These are phyloP conservation scores for Coelastrella sp. DNA, from an alignment of 139 green algal species.

Conservation along the genomic window DNA sequence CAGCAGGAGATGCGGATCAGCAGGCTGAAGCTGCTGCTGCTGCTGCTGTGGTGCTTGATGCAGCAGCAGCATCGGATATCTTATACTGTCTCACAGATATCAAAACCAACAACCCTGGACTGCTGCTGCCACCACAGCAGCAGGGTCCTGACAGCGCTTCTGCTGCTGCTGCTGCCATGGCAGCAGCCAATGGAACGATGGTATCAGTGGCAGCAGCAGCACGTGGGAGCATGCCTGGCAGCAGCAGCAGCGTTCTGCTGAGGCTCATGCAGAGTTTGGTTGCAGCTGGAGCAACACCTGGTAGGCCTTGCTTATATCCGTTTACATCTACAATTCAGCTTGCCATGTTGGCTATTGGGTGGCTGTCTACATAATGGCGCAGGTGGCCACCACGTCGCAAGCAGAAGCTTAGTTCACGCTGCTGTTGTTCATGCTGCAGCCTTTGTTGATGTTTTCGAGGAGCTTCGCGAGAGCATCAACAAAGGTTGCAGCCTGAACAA, in stretches of 20 bases:
- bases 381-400: no score
- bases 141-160: background rate
- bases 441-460: no score
- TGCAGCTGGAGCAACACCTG: background rate
- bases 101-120: background rate
- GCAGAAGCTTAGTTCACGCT: no score
- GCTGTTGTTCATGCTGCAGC: no score
- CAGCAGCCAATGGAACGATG: constrained; percentile 5
- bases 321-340: no score
- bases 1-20: background rate
- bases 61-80: constrained; percentile 20
- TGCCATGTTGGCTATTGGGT: no score
- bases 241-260: constrained; percentile 6
- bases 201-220: constrained; percentile 25
- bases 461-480: no score
- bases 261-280: background rate
- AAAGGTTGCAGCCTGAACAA: no score
- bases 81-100: background rate
- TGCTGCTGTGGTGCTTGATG: background rate
- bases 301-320: background rate
- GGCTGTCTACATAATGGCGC: no score
- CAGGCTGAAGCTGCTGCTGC: background rate
- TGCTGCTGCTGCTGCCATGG: background rate
- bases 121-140: background rate
- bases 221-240: constrained; percentile 10